These are phyloP conservation scores for Zanthoxylum bungeanum DNA, from an alignment of 345 rosid genomes.

Conservation along the genomic window DNA sequence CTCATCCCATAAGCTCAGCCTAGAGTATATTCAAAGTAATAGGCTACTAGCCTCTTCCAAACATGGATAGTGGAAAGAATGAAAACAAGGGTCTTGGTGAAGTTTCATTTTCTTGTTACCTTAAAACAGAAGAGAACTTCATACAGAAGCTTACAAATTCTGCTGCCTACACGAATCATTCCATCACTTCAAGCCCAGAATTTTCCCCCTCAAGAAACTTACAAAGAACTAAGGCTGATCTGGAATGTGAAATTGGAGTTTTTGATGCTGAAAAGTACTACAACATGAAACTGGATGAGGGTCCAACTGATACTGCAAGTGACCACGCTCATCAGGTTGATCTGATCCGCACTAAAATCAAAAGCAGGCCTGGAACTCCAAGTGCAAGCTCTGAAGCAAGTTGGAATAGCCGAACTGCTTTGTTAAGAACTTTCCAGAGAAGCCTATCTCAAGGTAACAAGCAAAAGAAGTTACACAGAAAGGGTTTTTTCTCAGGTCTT, in stretches of 20 bases:
- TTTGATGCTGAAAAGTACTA: conserved; percentile 59
- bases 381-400: conserved; percentile 47
- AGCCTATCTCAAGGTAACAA: conserved; percentile 17
- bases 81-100: conserved; percentile 24
- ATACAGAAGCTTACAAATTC: conserved; percentile 32
- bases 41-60: background rate
- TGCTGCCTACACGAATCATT: conserved; percentile 20
- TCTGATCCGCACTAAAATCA: conserved; percentile 20
- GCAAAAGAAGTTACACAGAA: conserved; percentile 29
- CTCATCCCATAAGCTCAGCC: too few relatives aligned
- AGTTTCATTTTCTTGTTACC: conserved; percentile 37
- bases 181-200: conserved; percentile 19
- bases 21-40: background rate
- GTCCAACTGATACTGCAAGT: conserved; percentile 19
- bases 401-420: conserved; percentile 42
- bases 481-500: conserved; percentile 38
- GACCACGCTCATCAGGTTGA: conserved; percentile 21
- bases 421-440: conserved; percentile 22
- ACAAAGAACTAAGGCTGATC: conserved; percentile 20
- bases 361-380: conserved; percentile 38
- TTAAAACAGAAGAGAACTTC: conserved; percentile 30
- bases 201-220: conserved; percentile 16
- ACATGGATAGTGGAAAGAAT: conserved; percentile 30
- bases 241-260: conserved; percentile 42
- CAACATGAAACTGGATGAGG: conserved; percentile 37